Evolutionary conservation across 2,329 filamentous ascomycete genomes (phyloP).

Genomic region (Macrophomina tecta): DNA sequence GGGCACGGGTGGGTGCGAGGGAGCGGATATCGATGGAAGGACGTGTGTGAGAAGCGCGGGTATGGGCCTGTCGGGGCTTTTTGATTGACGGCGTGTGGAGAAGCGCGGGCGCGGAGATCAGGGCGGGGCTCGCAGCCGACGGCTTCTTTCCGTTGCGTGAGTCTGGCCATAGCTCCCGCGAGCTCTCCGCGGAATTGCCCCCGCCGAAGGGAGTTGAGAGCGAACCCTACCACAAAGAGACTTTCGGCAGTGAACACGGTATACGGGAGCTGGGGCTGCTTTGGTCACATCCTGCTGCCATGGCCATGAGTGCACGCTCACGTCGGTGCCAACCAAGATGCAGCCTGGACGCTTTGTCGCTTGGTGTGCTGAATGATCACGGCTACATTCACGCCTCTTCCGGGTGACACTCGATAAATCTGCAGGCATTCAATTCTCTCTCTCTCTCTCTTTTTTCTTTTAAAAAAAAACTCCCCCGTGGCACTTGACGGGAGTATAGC

Average conservation of each 20-base stretch:
- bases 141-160: constrained; percentile 15
- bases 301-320: too few relatives aligned
- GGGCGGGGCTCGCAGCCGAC: background rate
- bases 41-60: background rate
- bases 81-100: constrained; percentile 14
- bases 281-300: too few relatives aligned
- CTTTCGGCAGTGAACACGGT: background rate
- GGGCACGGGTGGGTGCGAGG: background rate
- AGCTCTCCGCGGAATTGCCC: constrained; percentile 13
- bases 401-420: too few relatives aligned
- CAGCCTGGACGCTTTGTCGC: too few relatives aligned
- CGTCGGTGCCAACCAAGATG: too few relatives aligned
- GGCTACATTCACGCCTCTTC: too few relatives aligned
- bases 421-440: too few relatives aligned
- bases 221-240: background rate
- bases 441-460: too few relatives aligned
- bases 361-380: too few relatives aligned
- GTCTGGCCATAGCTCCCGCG: constrained; percentile 19
- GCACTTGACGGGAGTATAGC: background rate
- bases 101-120: background rate
- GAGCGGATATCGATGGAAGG: constrained; percentile 19
- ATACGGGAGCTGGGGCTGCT: too few relatives aligned
- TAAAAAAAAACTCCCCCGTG: too few relatives aligned
- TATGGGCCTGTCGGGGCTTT: constrained; percentile 13
- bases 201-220: background rate